phyloP scores from a whole-genome alignment of 176 grass and related monocot species.

The Carex scoparia region DNA sequence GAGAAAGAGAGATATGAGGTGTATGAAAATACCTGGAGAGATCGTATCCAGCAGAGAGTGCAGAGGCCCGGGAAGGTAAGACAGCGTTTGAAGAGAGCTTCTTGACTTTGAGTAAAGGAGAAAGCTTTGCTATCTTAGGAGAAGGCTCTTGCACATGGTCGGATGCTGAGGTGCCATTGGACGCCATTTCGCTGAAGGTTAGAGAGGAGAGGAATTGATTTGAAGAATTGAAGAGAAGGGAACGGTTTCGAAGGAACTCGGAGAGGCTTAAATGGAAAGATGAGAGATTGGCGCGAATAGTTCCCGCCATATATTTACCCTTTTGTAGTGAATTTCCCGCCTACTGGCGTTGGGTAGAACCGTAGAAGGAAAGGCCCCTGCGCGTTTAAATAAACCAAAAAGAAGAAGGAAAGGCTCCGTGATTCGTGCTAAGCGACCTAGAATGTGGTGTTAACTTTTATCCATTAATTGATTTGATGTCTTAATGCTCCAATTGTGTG shows the following conservation, averaged over 20 bases:
- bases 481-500: not conserved
- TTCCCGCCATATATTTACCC: conserved; percentile 45
- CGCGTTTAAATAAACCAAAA: too few species aligned
- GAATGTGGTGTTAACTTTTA: not conserved
- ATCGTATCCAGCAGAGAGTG: conserved; percentile 79
- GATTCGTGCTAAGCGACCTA: not conserved
- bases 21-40: conserved; percentile 54
- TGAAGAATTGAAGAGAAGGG: not conserved
- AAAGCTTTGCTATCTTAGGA: conserved; percentile 41
- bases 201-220: not conserved
- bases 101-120: conserved; percentile 63
- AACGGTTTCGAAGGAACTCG: not conserved
- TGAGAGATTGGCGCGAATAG: conserved; percentile 39
- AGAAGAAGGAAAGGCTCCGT: not conserved
- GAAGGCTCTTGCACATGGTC: conserved; percentile 40
- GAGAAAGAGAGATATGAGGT: not conserved
- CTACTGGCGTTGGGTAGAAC: not conserved
- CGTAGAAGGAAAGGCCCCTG: too few species aligned
- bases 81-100: conserved; percentile 71
- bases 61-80: conserved; percentile 63
- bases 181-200: not conserved
- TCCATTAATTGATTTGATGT: not conserved
- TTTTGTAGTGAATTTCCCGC: not conserved
- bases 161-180: conserved; percentile 26
- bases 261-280: not conserved